Base-by-base conservation (phyloP, 106 monocot species). In the Dioscorea alata region DNA sequence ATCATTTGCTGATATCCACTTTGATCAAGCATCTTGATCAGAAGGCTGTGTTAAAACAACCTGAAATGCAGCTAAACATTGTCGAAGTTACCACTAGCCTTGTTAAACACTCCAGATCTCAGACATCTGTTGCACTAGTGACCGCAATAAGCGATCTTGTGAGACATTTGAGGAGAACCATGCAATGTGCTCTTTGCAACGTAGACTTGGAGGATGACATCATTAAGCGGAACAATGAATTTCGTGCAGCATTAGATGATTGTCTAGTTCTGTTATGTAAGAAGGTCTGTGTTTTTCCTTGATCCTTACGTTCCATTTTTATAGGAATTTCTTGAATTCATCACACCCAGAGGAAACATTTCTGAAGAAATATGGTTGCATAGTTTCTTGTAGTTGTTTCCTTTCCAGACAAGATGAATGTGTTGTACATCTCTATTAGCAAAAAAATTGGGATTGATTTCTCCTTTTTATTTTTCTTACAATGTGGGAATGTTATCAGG, bases 1-100 rank as follows among this genome's bases (percentile, higher is more conserved):
- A 82, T 3, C 88, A 90, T 82, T 35, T 94, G 18, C 57, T 94
- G 59, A 67, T 90, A 49, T 94, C 90, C 21, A 85, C 85, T 42
- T 69, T 94, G 61, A 74, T 90, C 35, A 94, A 94, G 77, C 94
- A 94, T 79, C 83, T 94, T 24, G 94, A 94, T 7, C 90, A 94
- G 72, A 90, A 83, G 81, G 68, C 78, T 35, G 81, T 94, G 21
- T 23, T 73, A 34, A 94, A 90, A 70, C 83, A 88, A 49, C 79
- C 81, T 69, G 79, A 81, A 9, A 83, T 88, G 74, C 90, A 88
- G 75, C 67, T 90, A 52, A 70, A 86, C 65, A 88, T 94, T 66
- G 72, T 87, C 63, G 88, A 88, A 65, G 81, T 94, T 22, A 79
- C 88, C 2, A 81, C 83, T 13, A 48, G 24, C 51, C 88, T 94